phyloP scores from a whole-genome alignment of 192 early-diverging fungal species.

The Backusella tarrabulga region DNA sequence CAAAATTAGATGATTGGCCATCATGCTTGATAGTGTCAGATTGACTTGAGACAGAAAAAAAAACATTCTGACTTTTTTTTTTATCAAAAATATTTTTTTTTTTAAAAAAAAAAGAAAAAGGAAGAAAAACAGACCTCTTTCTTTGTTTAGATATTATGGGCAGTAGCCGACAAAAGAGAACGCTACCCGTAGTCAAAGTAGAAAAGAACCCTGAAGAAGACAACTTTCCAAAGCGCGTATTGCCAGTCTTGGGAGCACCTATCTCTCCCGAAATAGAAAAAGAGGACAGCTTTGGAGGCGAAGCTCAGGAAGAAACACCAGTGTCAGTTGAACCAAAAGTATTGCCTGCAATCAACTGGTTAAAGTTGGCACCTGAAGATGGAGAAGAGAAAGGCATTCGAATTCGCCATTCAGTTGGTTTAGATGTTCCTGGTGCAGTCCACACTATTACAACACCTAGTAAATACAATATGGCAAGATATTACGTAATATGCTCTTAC shows the following conservation, averaged over 20 bases:
- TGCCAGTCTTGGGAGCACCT: constrained; percentile 11
- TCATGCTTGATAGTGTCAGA: constrained; percentile 5
- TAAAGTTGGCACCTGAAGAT: not conserved
- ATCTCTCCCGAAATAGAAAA: constrained; percentile 1
- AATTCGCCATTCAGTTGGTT: constrained; percentile 29
- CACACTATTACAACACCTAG: constrained; percentile 44
- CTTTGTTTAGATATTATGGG: not conserved
- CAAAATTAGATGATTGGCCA: not conserved
- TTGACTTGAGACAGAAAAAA: constrained; percentile 5
- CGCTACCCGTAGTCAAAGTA: constrained; percentile 9
- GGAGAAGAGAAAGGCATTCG: not conserved
- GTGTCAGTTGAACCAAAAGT: not conserved
- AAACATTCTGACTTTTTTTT: constrained; percentile 2
- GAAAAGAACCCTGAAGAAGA: constrained; percentile 6
- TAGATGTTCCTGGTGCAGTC: constrained; percentile 54
- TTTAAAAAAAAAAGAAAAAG: not conserved
- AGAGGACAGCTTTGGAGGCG: not conserved
- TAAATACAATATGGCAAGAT: constrained; percentile 3
- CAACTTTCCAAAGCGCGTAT: constrained; percentile 1
- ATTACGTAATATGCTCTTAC: not conserved
- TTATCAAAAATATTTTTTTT: not conserved
- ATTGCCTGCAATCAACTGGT: not conserved
- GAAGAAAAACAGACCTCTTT: not conserved
- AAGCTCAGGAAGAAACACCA: not conserved
- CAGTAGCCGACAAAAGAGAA: not conserved